Percentiles rank a stretch among this genome's conserved stretches.
Conservation (phyloP, 2,329 filamentous ascomycete species). For the Botrytis fabae region DNA sequence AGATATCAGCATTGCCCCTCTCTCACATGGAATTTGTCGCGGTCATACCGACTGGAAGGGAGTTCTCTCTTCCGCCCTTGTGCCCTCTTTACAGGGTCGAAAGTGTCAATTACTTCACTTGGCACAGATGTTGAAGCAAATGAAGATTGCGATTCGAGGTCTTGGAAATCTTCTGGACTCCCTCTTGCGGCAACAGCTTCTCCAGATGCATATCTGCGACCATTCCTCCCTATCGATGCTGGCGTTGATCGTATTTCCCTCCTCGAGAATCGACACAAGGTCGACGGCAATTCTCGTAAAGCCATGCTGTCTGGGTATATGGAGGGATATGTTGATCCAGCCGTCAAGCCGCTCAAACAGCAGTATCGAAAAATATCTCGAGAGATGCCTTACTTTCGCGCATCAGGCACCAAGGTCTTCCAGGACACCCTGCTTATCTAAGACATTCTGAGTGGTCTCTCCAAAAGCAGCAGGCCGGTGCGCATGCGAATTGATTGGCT, state of each 20-base stretch:
- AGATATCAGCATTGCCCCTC: constrained; percentile 25
- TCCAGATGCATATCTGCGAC: constrained; percentile 37
- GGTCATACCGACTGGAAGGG: constrained; percentile 44
- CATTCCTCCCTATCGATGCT: constrained; percentile 21
- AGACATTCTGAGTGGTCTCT: background rate
- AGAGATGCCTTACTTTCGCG: background rate
- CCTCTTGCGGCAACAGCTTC: constrained; percentile 33
- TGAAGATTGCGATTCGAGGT: constrained; percentile 51
- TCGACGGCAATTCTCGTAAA: constrained; percentile 38
- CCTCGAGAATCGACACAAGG: constrained; percentile 34
- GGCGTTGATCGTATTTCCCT: constrained; percentile 32
- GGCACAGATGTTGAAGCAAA: constrained; percentile 42
- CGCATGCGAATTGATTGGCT: background rate
- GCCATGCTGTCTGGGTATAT: constrained; percentile 36
- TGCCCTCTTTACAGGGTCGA: constrained; percentile 50
- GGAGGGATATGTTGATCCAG: background rate
- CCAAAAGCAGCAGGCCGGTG: background rate
- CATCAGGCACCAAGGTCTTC: constrained; percentile 1
- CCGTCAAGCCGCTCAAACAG: background rate
- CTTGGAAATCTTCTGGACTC: constrained; percentile 39
- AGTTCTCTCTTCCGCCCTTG: constrained; percentile 43
- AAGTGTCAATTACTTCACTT: constrained; percentile 44
- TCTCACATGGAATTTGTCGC: background rate
- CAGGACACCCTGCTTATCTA: background rate
- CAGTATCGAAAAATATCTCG: constrained; percentile 20